A percentile compares a stretch with the other conserved stretches of the same genome.
phyloP scores from a whole-genome alignment of 192 early-diverging fungal genomes.

The Coemansia sp. region DNA sequence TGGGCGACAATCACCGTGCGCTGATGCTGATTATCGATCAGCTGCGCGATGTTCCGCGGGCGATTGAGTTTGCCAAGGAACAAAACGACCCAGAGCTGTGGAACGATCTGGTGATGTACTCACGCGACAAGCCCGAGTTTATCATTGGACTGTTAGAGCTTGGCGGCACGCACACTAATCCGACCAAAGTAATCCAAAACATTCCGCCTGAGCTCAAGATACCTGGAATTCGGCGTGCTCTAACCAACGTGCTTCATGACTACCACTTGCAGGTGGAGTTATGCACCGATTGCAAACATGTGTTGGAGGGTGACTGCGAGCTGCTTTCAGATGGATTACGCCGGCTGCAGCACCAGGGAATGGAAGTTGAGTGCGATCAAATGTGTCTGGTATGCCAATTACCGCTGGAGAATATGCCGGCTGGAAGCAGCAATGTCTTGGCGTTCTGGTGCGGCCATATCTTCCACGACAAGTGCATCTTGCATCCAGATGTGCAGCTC shows the following conservation, averaged over 20 bases:
- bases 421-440: slow-evolving; percentile 43
- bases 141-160: slow-evolving; percentile 91
- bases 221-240: slow-evolving; percentile 73
- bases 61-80: slow-evolving; percentile 98
- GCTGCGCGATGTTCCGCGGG: slow-evolving; percentile 86
- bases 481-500: slow-evolving; percentile 57
- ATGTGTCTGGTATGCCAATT: slow-evolving; percentile 38
- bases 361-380: slow-evolving; percentile 57
- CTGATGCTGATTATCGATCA: slow-evolving; percentile 91
- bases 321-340: slow-evolving; percentile 72
- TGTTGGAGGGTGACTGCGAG: slow-evolving; percentile 84
- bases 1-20: slow-evolving; percentile 94
- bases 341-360: slow-evolving; percentile 65
- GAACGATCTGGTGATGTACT: slow-evolving; percentile 92
- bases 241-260: slow-evolving; percentile 90
- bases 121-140: slow-evolving; percentile 96
- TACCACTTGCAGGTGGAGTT: slow-evolving; percentile 89
- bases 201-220: slow-evolving; percentile 82
- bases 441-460: slow-evolving; percentile 92
- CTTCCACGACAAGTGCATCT: slow-evolving; percentile 84
- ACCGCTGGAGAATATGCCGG: slow-evolving; percentile 44
- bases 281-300: slow-evolving; percentile 86
- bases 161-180: slow-evolving; percentile 82
- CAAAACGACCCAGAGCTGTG: slow-evolving; percentile 94
- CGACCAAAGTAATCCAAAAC: slow-evolving; percentile 72